Base-by-base conservation (phyloP, 108 stramenopile genomes). In the Fistulifera pelliculosa region DNA sequence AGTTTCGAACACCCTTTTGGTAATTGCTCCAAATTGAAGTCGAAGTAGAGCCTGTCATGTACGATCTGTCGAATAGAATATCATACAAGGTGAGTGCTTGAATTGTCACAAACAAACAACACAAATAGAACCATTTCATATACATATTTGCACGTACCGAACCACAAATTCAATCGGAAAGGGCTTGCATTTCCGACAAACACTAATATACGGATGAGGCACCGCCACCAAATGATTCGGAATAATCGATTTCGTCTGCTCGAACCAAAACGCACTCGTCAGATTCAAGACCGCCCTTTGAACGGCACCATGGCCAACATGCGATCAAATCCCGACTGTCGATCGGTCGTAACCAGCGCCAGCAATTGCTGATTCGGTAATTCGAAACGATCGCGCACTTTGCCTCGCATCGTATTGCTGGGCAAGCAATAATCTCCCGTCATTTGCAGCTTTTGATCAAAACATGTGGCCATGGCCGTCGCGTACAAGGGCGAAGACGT, bases 1-100 rank as follows among this genome's bases (percentile, higher is more conserved):
- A 99, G 6, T 71, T 68, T 21, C 96, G 73, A 4, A 90, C 93
- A 0, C 98, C 98, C 43, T 85, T 76, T 48, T 78, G 75, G 70
- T 99, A 99, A 62, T 99, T 93, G 54, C 94, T 99, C 98, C 98
- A 99, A 52, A 99, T 88, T 5, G 96, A 97, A 7, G 98, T 99
- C 26, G 75, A 77, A 6, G 98, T 97, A 16, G 90, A 91, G 21
- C 97, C 97, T 1, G 97, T 98, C 78, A 96, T 83, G 81, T 90
- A 96, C 12, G 87, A 70, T n/a, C 78, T 81, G 57, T 13, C 12
- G 14, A 13, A 10, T 14, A 41, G 12, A 14, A 39, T 39, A 28
- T 40, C 16, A 31, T 25, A 23, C 24, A 55, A 15, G 25, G 40
- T 23, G 0, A 52, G 44, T 40, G 26, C 23, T 15, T 35, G 14